phyloP scores from a whole-genome alignment of 225 moss, liverwort and hornwort genomes.

The Marchantia paleacea region DNA sequence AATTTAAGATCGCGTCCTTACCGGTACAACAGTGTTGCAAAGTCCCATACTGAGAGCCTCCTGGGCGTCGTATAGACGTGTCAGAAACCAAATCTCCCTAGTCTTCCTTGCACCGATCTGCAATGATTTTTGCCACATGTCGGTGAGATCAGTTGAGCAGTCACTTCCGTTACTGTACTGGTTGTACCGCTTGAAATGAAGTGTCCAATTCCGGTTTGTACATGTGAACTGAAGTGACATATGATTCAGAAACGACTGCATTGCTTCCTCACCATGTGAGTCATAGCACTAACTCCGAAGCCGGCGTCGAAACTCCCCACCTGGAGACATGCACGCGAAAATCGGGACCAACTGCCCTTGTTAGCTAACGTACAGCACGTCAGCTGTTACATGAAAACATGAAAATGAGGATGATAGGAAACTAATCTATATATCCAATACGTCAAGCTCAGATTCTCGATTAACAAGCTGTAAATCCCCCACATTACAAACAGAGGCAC shows the following conservation, averaged over 20 bases:
- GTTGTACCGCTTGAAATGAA: neutral
- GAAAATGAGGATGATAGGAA: neutral
- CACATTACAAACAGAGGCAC: neutral
- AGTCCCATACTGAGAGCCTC: conserved; percentile 92
- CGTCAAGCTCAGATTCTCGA: neutral
- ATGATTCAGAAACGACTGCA: neutral
- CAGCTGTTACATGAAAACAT: neutral
- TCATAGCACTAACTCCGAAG: conserved; percentile 96
- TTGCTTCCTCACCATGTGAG: conserved; percentile 63
- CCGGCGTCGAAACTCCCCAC: conserved; percentile 99
- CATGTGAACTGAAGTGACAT: neutral
- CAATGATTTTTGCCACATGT: neutral
- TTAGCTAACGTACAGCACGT: neutral
- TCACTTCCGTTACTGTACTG: neutral
- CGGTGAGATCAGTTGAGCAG: neutral
- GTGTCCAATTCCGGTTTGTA: neutral
- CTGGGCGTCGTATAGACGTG: conserved; percentile 77
- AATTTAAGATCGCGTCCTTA: conserved; percentile 36
- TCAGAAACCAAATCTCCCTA: conserved; percentile 94
- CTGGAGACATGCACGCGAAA: conserved; percentile 32
- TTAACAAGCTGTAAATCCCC: neutral
- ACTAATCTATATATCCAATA: neutral
- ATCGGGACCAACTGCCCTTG: neutral
- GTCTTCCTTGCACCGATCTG: conserved; percentile 97
- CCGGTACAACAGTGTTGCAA: conserved; percentile 90